Conservation (phyloP, 2,329 filamentous ascomycete genomes). For the Arthrobotrys sphaeroides region DNA sequence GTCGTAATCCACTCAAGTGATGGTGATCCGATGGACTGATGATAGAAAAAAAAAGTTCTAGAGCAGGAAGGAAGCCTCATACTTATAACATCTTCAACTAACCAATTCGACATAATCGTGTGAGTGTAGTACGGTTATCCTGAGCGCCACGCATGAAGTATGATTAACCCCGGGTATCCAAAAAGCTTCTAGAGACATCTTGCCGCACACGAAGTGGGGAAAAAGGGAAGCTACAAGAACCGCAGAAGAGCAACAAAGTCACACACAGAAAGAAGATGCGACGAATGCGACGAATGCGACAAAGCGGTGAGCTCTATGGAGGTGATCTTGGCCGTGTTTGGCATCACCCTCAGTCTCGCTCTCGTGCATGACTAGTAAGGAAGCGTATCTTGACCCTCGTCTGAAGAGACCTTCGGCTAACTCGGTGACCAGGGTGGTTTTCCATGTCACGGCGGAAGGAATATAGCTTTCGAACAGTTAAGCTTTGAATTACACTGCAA, state of each 20-base stretch:
- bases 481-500: background rate
- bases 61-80: conserved; percentile 11
- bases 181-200: background rate
- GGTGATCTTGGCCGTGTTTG: conserved; percentile 3
- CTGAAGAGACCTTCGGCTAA: conserved; percentile 1
- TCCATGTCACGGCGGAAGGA: background rate
- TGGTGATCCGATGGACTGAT: conserved; percentile 7
- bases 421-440: conserved; percentile 1
- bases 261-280: background rate
- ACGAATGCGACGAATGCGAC: background rate
- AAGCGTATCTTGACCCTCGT: background rate
- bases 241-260: background rate
- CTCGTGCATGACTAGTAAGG: background rate
- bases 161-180: background rate
- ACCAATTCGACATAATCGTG: background rate
- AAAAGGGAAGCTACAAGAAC: background rate
- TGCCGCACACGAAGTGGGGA: background rate
- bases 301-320: background rate
- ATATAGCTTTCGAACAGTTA: background rate
- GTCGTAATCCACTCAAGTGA: background rate
- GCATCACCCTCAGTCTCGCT: background rate
- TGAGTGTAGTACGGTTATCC: background rate
- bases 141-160: background rate
- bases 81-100: conserved; percentile 10
- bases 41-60: conserved; percentile 13